Evolutionary conservation across 371 early-diverging fungal species (phyloP).

Genomic region (Actinomortierella wolfii): DNA sequence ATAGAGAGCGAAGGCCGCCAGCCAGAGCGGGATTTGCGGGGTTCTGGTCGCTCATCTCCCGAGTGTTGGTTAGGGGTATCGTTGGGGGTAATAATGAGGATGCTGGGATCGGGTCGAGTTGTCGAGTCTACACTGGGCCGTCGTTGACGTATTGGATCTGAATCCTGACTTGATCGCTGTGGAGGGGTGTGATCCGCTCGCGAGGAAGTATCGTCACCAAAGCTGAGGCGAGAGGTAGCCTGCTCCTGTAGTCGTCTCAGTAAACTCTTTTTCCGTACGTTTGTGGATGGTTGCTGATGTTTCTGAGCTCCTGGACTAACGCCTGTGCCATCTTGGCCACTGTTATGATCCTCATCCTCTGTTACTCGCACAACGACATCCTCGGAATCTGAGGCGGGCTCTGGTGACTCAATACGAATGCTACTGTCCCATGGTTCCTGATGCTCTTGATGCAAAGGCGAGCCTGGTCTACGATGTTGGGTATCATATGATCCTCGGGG

Average conservation of each 20-base stretch:
- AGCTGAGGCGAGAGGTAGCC: constrained; percentile 23
- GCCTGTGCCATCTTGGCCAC: background rate
- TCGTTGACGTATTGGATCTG: background rate
- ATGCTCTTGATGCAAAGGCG: constrained; percentile 37
- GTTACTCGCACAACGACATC: constrained; percentile 8
- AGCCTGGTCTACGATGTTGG: constrained; percentile 26
- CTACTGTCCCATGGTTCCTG: constrained; percentile 32
- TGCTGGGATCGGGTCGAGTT: too few relatives aligned
- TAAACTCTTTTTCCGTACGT: constrained; percentile 11
- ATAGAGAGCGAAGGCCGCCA: constrained; percentile 41
- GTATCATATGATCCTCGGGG: constrained; percentile 20
- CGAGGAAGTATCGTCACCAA: constrained; percentile 17
- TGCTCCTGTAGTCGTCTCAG: constrained; percentile 21
- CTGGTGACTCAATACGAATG: constrained; percentile 18
- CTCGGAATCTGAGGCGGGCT: constrained; percentile 11
- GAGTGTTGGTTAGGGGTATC: too few relatives aligned
- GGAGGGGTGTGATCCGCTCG: background rate
- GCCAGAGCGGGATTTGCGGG: constrained; percentile 24
- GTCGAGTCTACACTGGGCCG: too few relatives aligned
- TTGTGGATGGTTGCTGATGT: constrained; percentile 13
- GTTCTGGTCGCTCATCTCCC: constrained; percentile 18
- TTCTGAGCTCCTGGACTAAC: background rate
- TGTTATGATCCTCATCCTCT: constrained; percentile 9
- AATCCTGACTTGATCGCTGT: constrained; percentile 12
- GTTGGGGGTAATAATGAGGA: too few relatives aligned